Percentiles rank a stretch among this genome's conserved stretches.
Evolutionary conservation across 495 filamentous ascomycete genomes (phyloP).

Genomic region (Penicillium bovifimosum): DNA sequence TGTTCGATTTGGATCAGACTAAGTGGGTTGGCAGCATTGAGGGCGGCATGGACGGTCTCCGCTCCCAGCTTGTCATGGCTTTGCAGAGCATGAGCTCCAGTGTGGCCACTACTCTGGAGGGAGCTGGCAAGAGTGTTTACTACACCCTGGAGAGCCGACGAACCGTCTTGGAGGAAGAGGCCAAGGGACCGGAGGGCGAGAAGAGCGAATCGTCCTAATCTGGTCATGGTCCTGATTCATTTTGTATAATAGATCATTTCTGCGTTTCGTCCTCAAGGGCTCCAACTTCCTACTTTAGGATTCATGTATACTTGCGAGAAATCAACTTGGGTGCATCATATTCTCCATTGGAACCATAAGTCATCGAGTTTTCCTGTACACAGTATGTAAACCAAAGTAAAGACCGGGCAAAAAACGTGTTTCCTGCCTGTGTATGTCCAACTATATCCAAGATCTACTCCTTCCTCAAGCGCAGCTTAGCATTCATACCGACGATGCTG

Average conservation of each 20-base stretch:
- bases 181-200: conserved; percentile 33
- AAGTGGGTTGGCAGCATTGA: conserved; percentile 83
- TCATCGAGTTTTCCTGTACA: not conserved
- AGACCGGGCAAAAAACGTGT: not conserved
- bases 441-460: conserved; percentile 7
- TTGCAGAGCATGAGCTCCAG: conserved; percentile 70
- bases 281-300: conserved; percentile 12
- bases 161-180: conserved; percentile 70
- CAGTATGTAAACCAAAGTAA: not conserved
- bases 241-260: conserved; percentile 39
- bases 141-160: conserved; percentile 75
- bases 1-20: conserved; percentile 74
- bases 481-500: conserved; percentile 89
- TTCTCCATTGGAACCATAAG: not conserved
- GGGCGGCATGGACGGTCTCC: conserved; percentile 73
- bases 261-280: conserved; percentile 16
- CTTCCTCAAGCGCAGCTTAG: conserved; percentile 54
- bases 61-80: conserved; percentile 72
- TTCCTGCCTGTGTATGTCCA: not conserved
- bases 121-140: conserved; percentile 72
- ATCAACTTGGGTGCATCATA: not conserved
- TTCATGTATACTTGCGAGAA: conserved; percentile 21
- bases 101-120: conserved; percentile 68
- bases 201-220: conserved; percentile 35
- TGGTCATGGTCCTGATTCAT: conserved; percentile 13